phyloP scores from a whole-genome alignment of 2,329 filamentous ascomycete species.

The Ophiostoma quercus region DNA sequence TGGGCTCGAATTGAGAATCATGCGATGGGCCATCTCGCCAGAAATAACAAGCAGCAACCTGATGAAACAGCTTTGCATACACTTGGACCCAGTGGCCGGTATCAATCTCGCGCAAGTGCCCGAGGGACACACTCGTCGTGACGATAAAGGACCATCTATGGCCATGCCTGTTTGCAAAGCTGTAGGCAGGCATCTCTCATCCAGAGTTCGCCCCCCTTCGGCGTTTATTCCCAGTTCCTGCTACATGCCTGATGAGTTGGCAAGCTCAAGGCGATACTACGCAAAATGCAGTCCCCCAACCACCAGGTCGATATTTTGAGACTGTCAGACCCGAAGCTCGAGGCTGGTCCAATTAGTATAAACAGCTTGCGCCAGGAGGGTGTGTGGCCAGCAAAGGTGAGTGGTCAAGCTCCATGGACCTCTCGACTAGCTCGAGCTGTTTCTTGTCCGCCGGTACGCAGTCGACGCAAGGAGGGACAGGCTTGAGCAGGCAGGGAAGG shows the following conservation, averaged over 20 bases:
- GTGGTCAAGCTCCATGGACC: not conserved
- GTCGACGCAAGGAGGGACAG: not conserved
- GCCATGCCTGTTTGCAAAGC: not conserved
- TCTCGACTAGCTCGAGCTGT: not conserved
- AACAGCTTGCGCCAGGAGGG: not conserved
- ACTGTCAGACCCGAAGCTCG: not conserved
- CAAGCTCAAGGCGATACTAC: conserved; percentile 23
- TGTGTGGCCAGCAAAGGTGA: conserved; percentile 1
- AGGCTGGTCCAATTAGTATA: not conserved
- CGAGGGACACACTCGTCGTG: not conserved
- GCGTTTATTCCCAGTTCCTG: not conserved
- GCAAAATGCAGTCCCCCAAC: conserved; percentile 13
- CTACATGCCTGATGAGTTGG: conserved; percentile 18
- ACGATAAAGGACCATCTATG: not conserved
- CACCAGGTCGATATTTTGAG: not conserved
- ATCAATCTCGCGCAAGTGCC: not conserved
- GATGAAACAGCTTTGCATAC: not conserved
- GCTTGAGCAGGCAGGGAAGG: not conserved
- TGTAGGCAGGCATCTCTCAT: not conserved
- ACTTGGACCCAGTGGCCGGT: not conserved
- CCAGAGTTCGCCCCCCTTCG: not conserved
- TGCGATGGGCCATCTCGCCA: no score
- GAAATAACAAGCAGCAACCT: not conserved
- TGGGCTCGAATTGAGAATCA: not conserved
- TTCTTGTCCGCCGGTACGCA: not conserved